phyloP scores from a whole-genome alignment of 495 filamentous ascomycete genomes.

The Talaromyces ruber region DNA sequence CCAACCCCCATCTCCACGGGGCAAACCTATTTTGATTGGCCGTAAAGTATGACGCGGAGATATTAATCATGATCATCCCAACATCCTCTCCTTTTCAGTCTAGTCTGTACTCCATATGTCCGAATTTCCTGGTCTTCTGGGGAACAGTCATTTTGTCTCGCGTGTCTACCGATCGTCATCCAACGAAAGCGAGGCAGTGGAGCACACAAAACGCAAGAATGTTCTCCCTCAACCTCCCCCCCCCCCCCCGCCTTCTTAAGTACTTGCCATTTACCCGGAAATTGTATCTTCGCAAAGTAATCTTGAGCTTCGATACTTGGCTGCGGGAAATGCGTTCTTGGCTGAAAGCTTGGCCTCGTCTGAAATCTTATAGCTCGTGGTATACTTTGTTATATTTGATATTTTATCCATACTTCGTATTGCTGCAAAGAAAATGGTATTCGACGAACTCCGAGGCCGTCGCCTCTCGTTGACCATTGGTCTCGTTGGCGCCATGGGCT shows the following conservation, averaged over 20 bases:
- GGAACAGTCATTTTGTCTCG: not conserved
- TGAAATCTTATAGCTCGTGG: not conserved
- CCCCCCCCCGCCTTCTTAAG: not conserved
- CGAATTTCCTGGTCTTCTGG: not conserved
- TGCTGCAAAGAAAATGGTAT: not conserved
- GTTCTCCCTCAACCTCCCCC: not conserved
- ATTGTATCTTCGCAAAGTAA: not conserved
- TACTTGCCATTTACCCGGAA: not conserved
- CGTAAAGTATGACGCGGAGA: not conserved
- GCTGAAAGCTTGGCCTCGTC: constrained; percentile 1
- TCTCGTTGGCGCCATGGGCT: constrained; percentile 11
- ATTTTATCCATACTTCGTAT: no score
- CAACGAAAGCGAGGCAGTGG: not conserved
- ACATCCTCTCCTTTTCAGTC: not conserved
- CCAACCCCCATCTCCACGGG: not conserved
- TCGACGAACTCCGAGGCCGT: not conserved
- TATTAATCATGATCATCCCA: not conserved
- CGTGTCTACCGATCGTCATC: not conserved
- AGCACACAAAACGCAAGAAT: not conserved
- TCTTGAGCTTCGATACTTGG: not conserved
- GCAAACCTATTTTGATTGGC: not conserved
- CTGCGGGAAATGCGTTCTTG: not conserved
- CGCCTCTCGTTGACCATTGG: not conserved
- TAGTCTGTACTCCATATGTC: not conserved
- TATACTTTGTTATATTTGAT: no score